Evolutionary conservation across 768 basidiomycete genomes (phyloP).

Genomic region (Trametes meyenii): DNA sequence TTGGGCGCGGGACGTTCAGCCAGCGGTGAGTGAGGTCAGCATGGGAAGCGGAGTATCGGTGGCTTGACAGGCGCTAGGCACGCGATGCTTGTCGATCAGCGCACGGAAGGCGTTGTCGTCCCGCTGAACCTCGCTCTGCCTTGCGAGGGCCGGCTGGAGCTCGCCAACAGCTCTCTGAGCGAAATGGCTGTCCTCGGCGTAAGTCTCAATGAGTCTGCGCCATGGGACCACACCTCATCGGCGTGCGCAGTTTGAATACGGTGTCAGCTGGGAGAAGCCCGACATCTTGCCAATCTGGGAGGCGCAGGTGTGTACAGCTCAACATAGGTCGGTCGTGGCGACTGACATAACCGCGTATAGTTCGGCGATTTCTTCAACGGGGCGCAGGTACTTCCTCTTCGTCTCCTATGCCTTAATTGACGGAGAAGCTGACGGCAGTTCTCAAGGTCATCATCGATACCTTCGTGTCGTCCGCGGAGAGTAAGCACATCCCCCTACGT

Average conservation of each 20-base stretch:
- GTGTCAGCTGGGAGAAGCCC: constrained; percentile 87
- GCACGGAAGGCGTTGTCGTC: constrained; percentile 75
- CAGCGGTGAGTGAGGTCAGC: constrained; percentile 50
- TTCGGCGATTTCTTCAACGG: constrained; percentile 96
- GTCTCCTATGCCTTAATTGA: neutral
- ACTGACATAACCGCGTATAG: constrained; percentile 35
- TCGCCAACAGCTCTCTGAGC: constrained; percentile 90
- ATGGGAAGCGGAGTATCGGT: constrained; percentile 3
- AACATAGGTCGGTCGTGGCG: neutral
- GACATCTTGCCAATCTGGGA: constrained; percentile 88
- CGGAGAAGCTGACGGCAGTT: constrained; percentile 2
- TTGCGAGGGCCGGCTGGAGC: constrained; percentile 69
- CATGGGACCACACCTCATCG: constrained; percentile 9
- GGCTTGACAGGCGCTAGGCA: constrained; percentile 48
- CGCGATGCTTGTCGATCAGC: constrained; percentile 91
- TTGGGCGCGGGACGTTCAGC: constrained; percentile 88
- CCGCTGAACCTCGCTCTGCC: constrained; percentile 76
- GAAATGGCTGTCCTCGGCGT: constrained; percentile 90
- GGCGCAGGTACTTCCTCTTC: constrained; percentile 54
- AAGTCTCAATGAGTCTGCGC: constrained; percentile 32
- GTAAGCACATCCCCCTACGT: constrained; percentile 45
- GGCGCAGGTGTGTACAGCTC: constrained; percentile 61
- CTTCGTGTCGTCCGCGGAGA: constrained; percentile 81
- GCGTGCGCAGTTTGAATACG: constrained; percentile 78
- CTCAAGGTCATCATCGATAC: constrained; percentile 83